Conservation (phyloP, 1,284 basidiomycete genomes). For the Ceratobasidium sp. region DNA sequence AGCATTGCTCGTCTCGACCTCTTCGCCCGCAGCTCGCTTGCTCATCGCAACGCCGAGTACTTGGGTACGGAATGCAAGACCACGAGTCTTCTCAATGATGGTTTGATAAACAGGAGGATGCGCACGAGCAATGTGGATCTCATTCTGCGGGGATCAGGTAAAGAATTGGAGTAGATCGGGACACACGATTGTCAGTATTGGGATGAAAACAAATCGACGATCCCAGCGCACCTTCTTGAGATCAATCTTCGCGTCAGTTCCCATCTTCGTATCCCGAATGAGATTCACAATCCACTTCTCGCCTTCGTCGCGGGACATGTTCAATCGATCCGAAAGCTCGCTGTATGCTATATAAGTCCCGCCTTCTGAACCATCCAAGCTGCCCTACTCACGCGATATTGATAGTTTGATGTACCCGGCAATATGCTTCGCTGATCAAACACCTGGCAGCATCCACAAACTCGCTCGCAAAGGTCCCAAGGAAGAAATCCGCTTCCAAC, state of each 20-base stretch:
- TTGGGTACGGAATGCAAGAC: constrained; percentile 90
- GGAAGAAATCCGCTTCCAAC: constrained; percentile 93
- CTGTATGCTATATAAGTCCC: constrained; percentile 58
- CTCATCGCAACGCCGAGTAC: constrained; percentile 89
- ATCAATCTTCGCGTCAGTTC: constrained; percentile 96
- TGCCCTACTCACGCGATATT: constrained; percentile 82
- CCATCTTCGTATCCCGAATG: constrained; percentile 92
- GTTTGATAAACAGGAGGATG: constrained; percentile 92
- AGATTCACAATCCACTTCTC: constrained; percentile 99
- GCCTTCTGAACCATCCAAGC: background rate
- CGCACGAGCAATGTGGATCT: constrained; percentile 94
- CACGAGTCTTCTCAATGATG: constrained; percentile 96
- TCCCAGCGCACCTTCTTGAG: constrained; percentile 79
- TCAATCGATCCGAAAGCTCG: constrained; percentile 92
- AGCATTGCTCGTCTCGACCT: constrained; percentile 41
- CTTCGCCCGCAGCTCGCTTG: constrained; percentile 58
- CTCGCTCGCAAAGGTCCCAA: constrained; percentile 88
- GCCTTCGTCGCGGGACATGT: constrained; percentile 92
- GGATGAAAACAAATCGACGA: background rate
- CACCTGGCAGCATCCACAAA: constrained; percentile 97
- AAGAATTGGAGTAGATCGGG: constrained; percentile 38
- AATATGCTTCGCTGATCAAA: constrained; percentile 96
- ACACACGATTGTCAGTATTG: background rate
- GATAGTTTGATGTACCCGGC: constrained; percentile 95
- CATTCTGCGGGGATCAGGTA: constrained; percentile 70